Base-by-base conservation (phyloP, 495 filamentous ascomycete genomes). In the Lasiosphaeria miniovina region DNA sequence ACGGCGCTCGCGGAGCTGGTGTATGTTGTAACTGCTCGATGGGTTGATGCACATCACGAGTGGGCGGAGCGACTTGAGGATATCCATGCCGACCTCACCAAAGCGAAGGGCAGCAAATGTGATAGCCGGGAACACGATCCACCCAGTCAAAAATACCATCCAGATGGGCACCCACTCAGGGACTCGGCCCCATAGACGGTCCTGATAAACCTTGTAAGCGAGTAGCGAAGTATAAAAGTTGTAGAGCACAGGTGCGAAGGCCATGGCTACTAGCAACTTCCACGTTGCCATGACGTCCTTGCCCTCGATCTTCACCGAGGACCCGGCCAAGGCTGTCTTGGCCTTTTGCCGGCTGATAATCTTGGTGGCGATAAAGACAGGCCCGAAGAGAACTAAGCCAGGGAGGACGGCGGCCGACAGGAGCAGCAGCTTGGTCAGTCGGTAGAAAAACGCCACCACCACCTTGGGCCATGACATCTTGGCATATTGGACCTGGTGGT, bases 51-150 rank as follows among this genome's bases (percentile, higher is more conserved):
- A 91, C n/a, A 96, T 75, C n/a, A 95, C 75, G 8, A 99, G 85
- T 1, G 94, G 94, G 1, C 90, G 84, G 11, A 99, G 84, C 0
- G 94, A 98, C 74, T 98, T 99, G 75, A 91, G 63, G 51, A 99
- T 97, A 67, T 99, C 94, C 93, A 99, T 98, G 36, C 92, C 94
- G 52, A 93, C 86, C 72, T 99, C 94, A 48, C 94, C 94, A 67
- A 98, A 96, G 5, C 94, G 89, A 38, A 99, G 86, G 8, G 95
- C 92, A 3, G 91, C 93, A 69, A 96, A 97, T 4, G 91, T 96
- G 72, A 96, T 89, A 31, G 86, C 80, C 1, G 91, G 91, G 77
- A 96, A 97, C 61, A 96, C 74, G 40, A 91, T 75, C 77, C 90
- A 86, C 17, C 86, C 86, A 40, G 84, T 80, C 1, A 90, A 66